Conservation (phyloP, 305 asterid genomes). For the Ilex paraguariensis region DNA sequence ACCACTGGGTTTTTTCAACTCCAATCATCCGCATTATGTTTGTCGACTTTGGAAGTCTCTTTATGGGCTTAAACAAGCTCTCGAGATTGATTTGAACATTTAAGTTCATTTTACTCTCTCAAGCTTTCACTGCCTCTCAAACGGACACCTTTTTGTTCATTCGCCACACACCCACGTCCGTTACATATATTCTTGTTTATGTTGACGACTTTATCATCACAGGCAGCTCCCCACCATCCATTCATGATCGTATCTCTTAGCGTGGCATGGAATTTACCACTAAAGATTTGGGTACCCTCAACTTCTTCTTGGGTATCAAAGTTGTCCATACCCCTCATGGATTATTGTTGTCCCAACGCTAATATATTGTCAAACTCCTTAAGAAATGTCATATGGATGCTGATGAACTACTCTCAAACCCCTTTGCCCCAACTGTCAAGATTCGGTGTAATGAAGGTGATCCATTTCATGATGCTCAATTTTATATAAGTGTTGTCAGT, state of each 20-base stretch:
- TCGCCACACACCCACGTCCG: background rate
- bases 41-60: background rate
- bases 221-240: background rate
- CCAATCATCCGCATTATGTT: background rate
- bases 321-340: no score
- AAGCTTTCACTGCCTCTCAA: background rate
- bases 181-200: background rate
- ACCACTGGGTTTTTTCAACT: background rate
- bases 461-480: background rate
- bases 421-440: background rate
- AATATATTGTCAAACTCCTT: no score
- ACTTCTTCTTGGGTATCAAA: no score
- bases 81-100: background rate
- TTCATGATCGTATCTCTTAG: no score
- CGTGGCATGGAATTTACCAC: background rate
- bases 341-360: no score
- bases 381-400: background rate
- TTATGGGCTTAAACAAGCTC: conserved; percentile 5
- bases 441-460: no score
- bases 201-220: background rate
- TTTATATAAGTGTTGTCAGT: background rate
- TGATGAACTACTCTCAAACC: background rate
- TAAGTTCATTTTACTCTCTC: background rate
- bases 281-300: no score
- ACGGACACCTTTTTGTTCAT: background rate